Conservation (phyloP, 1,139 yeast species). For the Yamadazyma diospyri region DNA sequence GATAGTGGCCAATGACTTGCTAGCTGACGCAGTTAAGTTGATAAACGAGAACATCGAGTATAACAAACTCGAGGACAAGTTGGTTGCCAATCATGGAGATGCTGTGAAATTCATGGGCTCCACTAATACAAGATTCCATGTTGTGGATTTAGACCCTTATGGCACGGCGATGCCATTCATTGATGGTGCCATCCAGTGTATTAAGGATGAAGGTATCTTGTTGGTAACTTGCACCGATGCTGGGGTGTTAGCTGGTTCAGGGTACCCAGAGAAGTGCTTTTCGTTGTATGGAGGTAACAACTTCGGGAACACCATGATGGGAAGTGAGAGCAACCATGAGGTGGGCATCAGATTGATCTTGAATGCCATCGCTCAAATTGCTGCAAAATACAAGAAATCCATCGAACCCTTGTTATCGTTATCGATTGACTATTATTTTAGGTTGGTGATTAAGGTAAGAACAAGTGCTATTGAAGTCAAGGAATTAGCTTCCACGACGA, state of each 20-base stretch:
- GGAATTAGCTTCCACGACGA: constrained; percentile 65
- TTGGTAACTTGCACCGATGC: constrained; percentile 94
- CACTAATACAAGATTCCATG: constrained; percentile 57
- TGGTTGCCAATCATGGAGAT: constrained; percentile 74
- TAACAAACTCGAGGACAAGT: constrained; percentile 53
- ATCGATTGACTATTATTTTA: constrained; percentile 88
- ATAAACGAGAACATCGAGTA: constrained; percentile 68
- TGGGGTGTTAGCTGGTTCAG: constrained; percentile 92
- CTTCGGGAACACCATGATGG: constrained; percentile 71
- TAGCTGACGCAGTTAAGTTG: constrained; percentile 81
- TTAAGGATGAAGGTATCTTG: constrained; percentile 78
- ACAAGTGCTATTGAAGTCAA: constrained; percentile 82
- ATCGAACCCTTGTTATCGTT: constrained; percentile 84
- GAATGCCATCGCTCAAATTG: constrained; percentile 70
- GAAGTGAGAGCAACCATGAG: constrained; percentile 85
- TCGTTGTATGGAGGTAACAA: constrained; percentile 79
- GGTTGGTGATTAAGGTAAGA: constrained; percentile 74
- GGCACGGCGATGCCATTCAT: constrained; percentile 96
- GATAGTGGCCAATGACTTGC: constrained; percentile 85
- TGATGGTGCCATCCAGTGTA: constrained; percentile 81
- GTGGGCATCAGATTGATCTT: constrained; percentile 85
- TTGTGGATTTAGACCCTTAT: constrained; percentile 92
- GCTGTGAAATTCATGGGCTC: constrained; percentile 81
- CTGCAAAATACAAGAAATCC: constrained; percentile 83
- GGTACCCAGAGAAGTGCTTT: constrained; percentile 95